Conservation (phyloP, 108 stramenopile species). For the Ochromonas danica region DNA sequence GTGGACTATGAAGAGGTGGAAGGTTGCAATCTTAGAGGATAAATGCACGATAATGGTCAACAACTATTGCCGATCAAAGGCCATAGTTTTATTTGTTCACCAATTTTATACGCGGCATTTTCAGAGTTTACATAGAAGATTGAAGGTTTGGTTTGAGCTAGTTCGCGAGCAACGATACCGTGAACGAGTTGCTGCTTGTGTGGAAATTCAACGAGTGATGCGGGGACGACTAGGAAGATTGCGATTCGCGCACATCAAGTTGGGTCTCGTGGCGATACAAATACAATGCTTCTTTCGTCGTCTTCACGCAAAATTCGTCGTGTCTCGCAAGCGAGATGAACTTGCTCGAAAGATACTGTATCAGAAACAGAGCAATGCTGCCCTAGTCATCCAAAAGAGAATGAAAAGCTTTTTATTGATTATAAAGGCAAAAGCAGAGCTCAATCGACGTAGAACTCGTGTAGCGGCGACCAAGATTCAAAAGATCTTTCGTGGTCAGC, state of each 20-base stretch:
- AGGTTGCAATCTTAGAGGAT: background rate
- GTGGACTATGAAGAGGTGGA: background rate
- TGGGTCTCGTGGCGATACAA: background rate
- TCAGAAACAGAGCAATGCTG: background rate
- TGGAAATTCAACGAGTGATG: conserved; percentile 12
- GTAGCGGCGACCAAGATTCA: background rate
- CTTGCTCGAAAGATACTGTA: background rate
- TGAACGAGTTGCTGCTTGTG: conserved; percentile 12
- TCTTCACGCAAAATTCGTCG: background rate
- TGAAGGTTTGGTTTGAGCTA: background rate
- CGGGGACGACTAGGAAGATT: background rate
- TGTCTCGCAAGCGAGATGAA: background rate
- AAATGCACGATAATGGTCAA: background rate
- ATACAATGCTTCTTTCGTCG: conserved; percentile 20
- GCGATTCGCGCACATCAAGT: background rate
- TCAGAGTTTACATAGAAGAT: background rate
- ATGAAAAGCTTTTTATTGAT: background rate
- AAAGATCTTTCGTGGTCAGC: background rate
- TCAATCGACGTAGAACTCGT: background rate
- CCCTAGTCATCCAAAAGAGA: background rate
- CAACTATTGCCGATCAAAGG: background rate
- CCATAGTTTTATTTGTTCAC: background rate
- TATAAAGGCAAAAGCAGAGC: background rate
- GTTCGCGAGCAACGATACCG: background rate
- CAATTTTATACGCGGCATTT: background rate